A percentile compares a stretch with the other conserved stretches of the same genome.
Evolutionary conservation across 805 yeast species (phyloP).

Genomic region (Lachancea fermentati): DNA sequence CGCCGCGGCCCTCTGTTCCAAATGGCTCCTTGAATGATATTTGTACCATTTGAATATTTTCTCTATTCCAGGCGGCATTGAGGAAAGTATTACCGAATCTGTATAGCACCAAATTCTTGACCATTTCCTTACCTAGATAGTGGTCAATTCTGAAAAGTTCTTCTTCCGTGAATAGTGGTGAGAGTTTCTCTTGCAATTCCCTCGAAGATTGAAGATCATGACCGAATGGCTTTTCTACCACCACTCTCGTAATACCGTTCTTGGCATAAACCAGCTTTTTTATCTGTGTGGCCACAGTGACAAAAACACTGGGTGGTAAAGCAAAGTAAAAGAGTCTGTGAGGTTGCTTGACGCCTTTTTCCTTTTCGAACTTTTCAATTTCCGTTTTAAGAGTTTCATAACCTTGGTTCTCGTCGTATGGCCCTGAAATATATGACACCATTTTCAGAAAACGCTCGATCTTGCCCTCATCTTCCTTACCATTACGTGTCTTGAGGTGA

Average conservation of each 20-base stretch:
- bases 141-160: constrained; percentile 96
- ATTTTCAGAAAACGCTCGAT: constrained; percentile 60
- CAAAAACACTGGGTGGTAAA: constrained; percentile 89
- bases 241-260: constrained; percentile 69
- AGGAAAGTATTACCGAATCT: constrained; percentile 89
- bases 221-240: constrained; percentile 97
- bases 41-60: constrained; percentile 74
- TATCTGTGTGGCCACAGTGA: constrained; percentile 66
- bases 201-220: constrained; percentile 78
- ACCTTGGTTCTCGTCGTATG: constrained; percentile 78
- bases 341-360: constrained; percentile 41
- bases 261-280: constrained; percentile 63
- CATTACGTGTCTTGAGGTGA: constrained; percentile 52
- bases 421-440: constrained; percentile 66
- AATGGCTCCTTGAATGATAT: constrained; percentile 95
- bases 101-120: constrained; percentile 81
- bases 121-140: constrained; percentile 97
- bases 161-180: constrained; percentile 85
- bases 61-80: constrained; percentile 83
- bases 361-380: constrained; percentile 55
- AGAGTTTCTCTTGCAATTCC: constrained; percentile 66
- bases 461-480: constrained; percentile 36
- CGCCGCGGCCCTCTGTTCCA: constrained; percentile 99
- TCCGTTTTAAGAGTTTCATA: constrained; percentile 49
- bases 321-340: constrained; percentile 91